A percentile compares a stretch with the other conserved stretches of the same genome.
Conservation (phyloP, 495 filamentous ascomycete species). For the Aspergillus saccharolyticus region DNA sequence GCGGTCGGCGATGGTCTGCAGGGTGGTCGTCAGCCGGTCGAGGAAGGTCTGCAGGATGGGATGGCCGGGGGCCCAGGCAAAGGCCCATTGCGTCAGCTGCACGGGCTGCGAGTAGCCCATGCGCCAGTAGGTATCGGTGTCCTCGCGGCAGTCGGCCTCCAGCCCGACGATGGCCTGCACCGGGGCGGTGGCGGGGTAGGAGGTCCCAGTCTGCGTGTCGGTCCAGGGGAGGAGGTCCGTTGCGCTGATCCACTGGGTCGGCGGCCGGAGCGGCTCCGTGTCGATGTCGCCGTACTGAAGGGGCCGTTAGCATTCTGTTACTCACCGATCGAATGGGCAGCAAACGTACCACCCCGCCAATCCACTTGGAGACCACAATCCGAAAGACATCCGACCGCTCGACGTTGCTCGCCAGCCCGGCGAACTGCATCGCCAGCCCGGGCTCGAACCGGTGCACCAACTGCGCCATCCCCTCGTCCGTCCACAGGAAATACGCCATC, state of each 20-base stretch:
- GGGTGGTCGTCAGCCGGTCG: neutral
- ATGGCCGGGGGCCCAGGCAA: conserved; percentile 15
- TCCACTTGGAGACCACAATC: conserved; percentile 17
- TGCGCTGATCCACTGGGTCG: conserved; percentile 10
- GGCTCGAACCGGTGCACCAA: conserved; percentile 13
- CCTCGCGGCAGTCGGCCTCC: conserved; percentile 14
- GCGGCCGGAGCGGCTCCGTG: conserved; percentile 11
- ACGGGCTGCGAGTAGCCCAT: conserved; percentile 17
- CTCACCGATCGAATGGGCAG: no score
- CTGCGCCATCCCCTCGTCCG: conserved; percentile 11
- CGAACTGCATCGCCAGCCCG: conserved; percentile 6
- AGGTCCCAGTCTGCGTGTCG: conserved; percentile 5
- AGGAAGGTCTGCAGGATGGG: conserved; percentile 12
- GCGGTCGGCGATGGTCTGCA: neutral
- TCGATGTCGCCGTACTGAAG: conserved; percentile 24
- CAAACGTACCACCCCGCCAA: conserved; percentile 17
- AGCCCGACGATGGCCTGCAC: conserved; percentile 17
- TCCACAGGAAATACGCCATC: conserved; percentile 19
- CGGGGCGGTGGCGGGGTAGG: conserved; percentile 2
- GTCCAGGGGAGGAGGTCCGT: conserved; percentile 12
- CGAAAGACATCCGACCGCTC: conserved; percentile 20
- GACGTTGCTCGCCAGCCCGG: conserved; percentile 10
- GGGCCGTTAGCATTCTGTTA: no score
- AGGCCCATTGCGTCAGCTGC: conserved; percentile 20
- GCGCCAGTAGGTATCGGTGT: conserved; percentile 18